A percentile compares a stretch with the other conserved stretches of the same genome.
Evolutionary conservation across 352 stramenopile genomes (phyloP).

Genomic region (Pythium scleroteichum): DNA sequence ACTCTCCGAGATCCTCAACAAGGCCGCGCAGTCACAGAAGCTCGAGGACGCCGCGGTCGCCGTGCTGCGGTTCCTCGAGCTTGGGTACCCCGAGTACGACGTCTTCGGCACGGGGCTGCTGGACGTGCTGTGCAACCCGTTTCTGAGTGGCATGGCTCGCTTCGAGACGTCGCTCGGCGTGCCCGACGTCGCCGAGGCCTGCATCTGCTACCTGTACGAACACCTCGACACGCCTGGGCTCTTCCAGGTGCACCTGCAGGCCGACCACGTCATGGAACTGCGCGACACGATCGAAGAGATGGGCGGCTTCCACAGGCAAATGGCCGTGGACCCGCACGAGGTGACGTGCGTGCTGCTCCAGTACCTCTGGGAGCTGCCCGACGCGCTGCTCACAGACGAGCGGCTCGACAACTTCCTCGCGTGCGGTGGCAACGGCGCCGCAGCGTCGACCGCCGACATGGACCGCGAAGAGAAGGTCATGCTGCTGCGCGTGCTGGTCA

Average conservation of each 20-base stretch:
- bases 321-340: slow-evolving; percentile 79
- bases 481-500: slow-evolving; percentile 68
- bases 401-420: slow-evolving; percentile 70
- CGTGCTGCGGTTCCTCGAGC: slow-evolving; percentile 79
- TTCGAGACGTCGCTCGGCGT: slow-evolving; percentile 86
- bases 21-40: slow-evolving; percentile 57
- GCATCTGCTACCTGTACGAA: slow-evolving; percentile 79
- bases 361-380: slow-evolving; percentile 83
- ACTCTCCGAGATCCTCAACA: slow-evolving; percentile 66
- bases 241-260: slow-evolving; percentile 79
- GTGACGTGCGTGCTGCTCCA: slow-evolving; percentile 76
- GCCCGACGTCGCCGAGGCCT: slow-evolving; percentile 75
- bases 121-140: slow-evolving; percentile 82
- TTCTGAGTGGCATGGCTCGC: slow-evolving; percentile 80
- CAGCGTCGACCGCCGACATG: slow-evolving; percentile 28
- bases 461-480: slow-evolving; percentile 54
- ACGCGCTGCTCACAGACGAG: slow-evolving; percentile 74
- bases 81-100: slow-evolving; percentile 86
- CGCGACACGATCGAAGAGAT: slow-evolving; percentile 83
- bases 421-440: slow-evolving; percentile 35
- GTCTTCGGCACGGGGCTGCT: slow-evolving; percentile 75
- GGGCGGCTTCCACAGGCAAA: slow-evolving; percentile 79
- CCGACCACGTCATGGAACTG: slow-evolving; percentile 76
- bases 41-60: slow-evolving; percentile 71
- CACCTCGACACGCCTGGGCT: slow-evolving; percentile 74